Percentiles rank a stretch among this genome's conserved stretches.
These are phyloP conservation scores for Fonsecaea erecta DNA, from an alignment of 2,329 filamentous ascomycete species.

Conservation along the genomic window DNA sequence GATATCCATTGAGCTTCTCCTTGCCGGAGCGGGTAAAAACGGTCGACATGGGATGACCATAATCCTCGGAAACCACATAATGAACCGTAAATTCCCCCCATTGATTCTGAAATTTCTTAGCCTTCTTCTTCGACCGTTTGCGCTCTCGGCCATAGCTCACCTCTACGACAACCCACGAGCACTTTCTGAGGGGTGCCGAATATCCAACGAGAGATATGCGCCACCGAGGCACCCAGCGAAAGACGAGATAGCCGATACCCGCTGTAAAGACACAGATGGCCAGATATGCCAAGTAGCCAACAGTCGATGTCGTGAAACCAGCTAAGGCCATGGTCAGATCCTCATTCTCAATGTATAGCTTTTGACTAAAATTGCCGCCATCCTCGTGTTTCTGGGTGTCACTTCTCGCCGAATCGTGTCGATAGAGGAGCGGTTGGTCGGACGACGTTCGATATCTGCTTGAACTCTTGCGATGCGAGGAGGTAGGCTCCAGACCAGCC, in stretches of 20 bases:
- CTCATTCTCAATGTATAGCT: slow-evolving; percentile 90
- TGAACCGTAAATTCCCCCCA: slow-evolving; percentile 92
- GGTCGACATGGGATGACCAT: slow-evolving; percentile 67
- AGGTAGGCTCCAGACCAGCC: slow-evolving; percentile 41
- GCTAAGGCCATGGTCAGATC: slow-evolving; percentile 93
- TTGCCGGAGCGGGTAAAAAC: slow-evolving; percentile 60
- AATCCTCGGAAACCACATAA: slow-evolving; percentile 63
- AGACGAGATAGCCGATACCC: slow-evolving; percentile 79
- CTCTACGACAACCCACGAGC: slow-evolving; percentile 91
- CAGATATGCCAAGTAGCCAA: slow-evolving; percentile 72
- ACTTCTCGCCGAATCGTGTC: slow-evolving; percentile 72
- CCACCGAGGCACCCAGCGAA: slow-evolving; percentile 90
- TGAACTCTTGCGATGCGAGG: slow-evolving; percentile 44
- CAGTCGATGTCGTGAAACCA: slow-evolving; percentile 78
- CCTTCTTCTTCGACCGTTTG: slow-evolving; percentile 36
- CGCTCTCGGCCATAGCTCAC: slow-evolving; percentile 49
- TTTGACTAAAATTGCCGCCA: slow-evolving; percentile 75
- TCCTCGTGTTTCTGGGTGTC: slow-evolving; percentile 65
- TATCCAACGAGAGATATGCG: slow-evolving; percentile 76
- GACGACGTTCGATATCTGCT: slow-evolving; percentile 51
- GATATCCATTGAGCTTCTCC: slow-evolving; percentile 65
- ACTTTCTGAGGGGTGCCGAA: slow-evolving; percentile 70
- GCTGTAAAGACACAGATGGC: slow-evolving; percentile 71
- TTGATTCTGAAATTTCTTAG: slow-evolving; percentile 69
- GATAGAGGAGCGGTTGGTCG: slow-evolving; percentile 68